Percentiles rank a stretch among this genome's conserved stretches.
Conservation (phyloP, 2,329 filamentous ascomycete genomes). For the Botrytis byssoidea region DNA sequence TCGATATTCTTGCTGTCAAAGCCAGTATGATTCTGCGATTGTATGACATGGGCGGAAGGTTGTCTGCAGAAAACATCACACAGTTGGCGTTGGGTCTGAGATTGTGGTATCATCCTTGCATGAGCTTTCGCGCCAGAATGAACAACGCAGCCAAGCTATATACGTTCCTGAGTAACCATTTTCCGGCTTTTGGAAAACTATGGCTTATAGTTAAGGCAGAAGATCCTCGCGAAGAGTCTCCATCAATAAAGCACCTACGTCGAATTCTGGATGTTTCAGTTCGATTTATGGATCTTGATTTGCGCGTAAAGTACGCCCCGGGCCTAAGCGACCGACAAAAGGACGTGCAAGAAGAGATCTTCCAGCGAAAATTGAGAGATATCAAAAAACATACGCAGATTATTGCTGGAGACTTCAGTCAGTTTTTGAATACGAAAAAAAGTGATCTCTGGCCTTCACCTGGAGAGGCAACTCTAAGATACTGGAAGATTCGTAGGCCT, state of each 20-base stretch:
- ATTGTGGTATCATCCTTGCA: background rate
- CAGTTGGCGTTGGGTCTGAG: background rate
- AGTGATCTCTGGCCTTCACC: background rate
- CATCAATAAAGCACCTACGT: background rate
- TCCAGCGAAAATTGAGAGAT: background rate
- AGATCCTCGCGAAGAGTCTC: rapidly evolving
- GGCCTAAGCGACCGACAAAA: background rate
- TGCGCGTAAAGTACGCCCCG: background rate
- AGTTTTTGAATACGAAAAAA: background rate
- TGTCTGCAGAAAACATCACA: background rate
- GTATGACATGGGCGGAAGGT: background rate
- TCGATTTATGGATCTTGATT: background rate
- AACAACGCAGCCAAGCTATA: background rate
- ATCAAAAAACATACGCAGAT: no score
- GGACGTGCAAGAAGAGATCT: background rate
- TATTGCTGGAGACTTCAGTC: background rate
- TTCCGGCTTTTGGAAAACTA: background rate
- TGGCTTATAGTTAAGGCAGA: background rate
- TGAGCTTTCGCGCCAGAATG: rapidly evolving
- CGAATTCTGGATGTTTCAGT: background rate
- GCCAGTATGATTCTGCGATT: rapidly evolving
- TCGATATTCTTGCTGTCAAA: background rate
- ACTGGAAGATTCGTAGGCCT: background rate
- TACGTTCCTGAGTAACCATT: background rate
- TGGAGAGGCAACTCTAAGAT: background rate